Percentiles rank a stretch among this genome's conserved stretches.
phyloP scores from a whole-genome alignment of 2,329 filamentous ascomycete species.

The Ustulina deusta region DNA sequence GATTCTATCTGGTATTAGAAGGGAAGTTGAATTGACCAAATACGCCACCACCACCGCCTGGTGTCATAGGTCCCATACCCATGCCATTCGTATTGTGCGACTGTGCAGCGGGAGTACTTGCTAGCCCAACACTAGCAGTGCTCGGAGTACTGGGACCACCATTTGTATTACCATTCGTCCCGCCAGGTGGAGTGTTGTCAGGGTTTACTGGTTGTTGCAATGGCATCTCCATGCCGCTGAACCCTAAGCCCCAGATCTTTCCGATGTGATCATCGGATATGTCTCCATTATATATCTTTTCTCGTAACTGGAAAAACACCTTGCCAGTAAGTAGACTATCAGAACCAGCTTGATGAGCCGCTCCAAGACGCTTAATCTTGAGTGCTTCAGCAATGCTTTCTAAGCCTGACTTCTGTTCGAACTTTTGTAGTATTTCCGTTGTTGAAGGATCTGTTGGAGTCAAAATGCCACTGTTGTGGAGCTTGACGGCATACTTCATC shows the following conservation, averaged over 20 bases:
- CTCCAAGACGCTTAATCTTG: constrained; percentile 87
- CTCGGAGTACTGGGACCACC: constrained; percentile 73
- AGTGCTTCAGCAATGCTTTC: constrained; percentile 95
- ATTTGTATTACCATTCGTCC: constrained; percentile 51
- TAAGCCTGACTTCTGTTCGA: constrained; percentile 90
- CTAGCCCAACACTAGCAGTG: constrained; percentile 67
- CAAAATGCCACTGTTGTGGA: constrained; percentile 72
- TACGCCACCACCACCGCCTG: constrained; percentile 78
- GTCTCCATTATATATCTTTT: constrained; percentile 85
- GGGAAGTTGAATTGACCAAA: constrained; percentile 78
- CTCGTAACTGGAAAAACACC: constrained; percentile 93
- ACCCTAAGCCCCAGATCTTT: constrained; percentile 93
- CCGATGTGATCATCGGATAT: constrained; percentile 86
- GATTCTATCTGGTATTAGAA: constrained; percentile 52
- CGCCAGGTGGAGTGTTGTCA: constrained; percentile 58
- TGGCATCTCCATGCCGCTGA: constrained; percentile 68
- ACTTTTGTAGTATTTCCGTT: constrained; percentile 81
- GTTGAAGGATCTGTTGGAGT: constrained; percentile 73
- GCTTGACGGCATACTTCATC: constrained; percentile 86
- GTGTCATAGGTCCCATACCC: constrained; percentile 79
- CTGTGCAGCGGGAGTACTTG: constrained; percentile 62
- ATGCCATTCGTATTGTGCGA: constrained; percentile 68
- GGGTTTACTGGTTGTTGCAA: constrained; percentile 41
- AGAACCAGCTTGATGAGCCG: constrained; percentile 91
- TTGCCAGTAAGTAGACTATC: constrained; percentile 93